Evolutionary conservation across 208 protist genomes (phyloP).

Genomic region (Polymyxa betae): DNA sequence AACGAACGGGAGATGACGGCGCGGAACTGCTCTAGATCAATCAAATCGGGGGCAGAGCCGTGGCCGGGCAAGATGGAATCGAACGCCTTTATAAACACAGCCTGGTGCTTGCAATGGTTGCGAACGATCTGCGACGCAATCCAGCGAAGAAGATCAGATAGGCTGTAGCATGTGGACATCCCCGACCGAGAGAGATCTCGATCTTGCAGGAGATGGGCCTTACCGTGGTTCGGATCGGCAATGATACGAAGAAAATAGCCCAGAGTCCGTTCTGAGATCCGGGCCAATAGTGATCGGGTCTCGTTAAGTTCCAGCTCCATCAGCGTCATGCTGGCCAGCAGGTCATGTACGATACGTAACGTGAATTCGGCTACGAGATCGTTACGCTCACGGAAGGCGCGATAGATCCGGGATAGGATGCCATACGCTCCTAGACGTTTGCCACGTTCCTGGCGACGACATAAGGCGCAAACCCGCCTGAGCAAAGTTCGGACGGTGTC

Average conservation of each 20-base stretch:
- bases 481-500: background rate
- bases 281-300: background rate
- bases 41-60: background rate
- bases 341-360: background rate
- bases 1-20: background rate
- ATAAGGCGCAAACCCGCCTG: background rate
- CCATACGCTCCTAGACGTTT: background rate
- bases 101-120: background rate
- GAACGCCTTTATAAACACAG: background rate
- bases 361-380: background rate
- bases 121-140: background rate
- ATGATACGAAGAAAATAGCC: background rate
- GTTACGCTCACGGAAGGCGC: background rate
- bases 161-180: background rate
- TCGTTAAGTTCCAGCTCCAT: background rate
- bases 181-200: background rate
- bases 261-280: background rate
- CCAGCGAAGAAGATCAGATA: background rate
- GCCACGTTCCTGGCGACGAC: background rate
- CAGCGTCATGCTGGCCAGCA: background rate
- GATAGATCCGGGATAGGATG: background rate
- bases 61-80: background rate
- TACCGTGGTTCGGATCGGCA: background rate
- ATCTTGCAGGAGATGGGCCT: background rate
- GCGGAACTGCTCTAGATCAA: background rate